Evolutionary conservation across 139 green algal genomes (phyloP), one percentile per base, ranked within the genome.

Genomic region (Chlamydomonas sphaeroides): DNA sequence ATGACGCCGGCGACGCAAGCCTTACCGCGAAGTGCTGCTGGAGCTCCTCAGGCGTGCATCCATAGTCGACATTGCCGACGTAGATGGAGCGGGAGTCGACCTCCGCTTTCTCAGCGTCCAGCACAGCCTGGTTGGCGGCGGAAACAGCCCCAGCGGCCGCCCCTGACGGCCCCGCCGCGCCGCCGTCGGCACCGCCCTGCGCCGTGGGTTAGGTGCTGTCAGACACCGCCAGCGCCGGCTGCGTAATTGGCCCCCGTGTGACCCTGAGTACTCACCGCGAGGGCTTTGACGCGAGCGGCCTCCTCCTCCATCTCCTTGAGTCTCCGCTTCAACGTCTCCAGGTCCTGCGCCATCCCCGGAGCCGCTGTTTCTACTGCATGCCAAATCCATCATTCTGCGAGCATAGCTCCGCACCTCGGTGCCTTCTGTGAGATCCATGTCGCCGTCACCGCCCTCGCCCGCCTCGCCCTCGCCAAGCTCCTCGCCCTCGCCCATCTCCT

Each of bases 21-120:
- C 83, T 38, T 38, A 93, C 90, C 79, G 94, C 80, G 63, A 98
- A 98, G 80, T 96, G 94, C 80, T 93, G 85, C 84, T 99, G 96
- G 35, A 99, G 86, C 89, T 99, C 96, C 87, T 99, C 97, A 1
- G 97, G 97, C 8, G 96, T 98, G 80, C 84, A 91, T 8, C 77
- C 86, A 83, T 98, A 99, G 90, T 99, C 97, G 1, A 99, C 96
- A 78, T 96, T 95, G 49, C 96, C 96, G 0, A 99, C 95, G 86
- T 98, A 98, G 11, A 99, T 90, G 23, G 94, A 97, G 0, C 95
- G 88, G 0, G 80, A 68, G 84, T 99, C 97, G 0, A 88, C 92
- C 84, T 99, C 97, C 62, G 97, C 95, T 51, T 95, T 95, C 61
- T 83, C 86, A n/a, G 80, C 85, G 23, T 84, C 76, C 25, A 92